A percentile compares a stretch with the other conserved stretches of the same genome.
Evolutionary conservation across 805 yeast species (phyloP).

Genomic region (Clavispora vitiphila): DNA sequence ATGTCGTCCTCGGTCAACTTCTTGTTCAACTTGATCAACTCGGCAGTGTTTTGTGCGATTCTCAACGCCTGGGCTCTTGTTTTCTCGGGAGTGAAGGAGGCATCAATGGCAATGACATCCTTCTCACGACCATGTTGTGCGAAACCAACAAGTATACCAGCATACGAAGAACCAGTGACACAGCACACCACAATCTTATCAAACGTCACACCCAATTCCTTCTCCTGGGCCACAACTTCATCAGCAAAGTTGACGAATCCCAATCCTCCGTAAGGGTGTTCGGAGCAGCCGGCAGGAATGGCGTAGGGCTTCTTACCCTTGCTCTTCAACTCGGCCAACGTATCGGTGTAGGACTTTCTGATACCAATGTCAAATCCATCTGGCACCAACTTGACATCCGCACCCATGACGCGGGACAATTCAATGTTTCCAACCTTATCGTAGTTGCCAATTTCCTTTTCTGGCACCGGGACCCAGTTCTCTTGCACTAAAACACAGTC

Average conservation of each 20-base stretch:
- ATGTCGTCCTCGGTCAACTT: constrained; percentile 1
- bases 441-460: constrained; percentile 3
- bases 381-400: constrained; percentile 5
- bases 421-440: constrained; percentile 6
- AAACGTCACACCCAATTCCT: constrained; percentile 3
- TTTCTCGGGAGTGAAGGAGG: constrained; percentile 4
- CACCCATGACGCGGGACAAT: constrained; percentile 5
- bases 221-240: constrained; percentile 4
- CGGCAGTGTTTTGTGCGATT: constrained; percentile 5
- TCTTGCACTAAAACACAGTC: constrained; percentile 6
- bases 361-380: constrained; percentile 6
- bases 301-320: constrained; percentile 6
- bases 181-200: constrained; percentile 5
- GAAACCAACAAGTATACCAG: constrained; percentile 4
- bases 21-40: constrained; percentile 2
- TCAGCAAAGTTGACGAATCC: constrained; percentile 5
- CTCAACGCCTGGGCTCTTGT: constrained; percentile 1
- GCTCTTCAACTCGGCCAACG: constrained; percentile 3
- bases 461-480: constrained; percentile 4
- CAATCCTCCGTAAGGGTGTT: constrained; percentile 5
- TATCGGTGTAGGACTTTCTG: constrained; percentile 3
- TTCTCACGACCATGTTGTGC: constrained; percentile 4
- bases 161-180: constrained; percentile 5
- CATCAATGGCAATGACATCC: constrained; percentile 5
- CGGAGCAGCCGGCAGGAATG: constrained; percentile 5